Percentiles rank a stretch among this genome's conserved stretches.
These are phyloP conservation scores for Gnomoniopsis sp. DNA, from an alignment of 2,329 filamentous ascomycete species.

Conservation along the genomic window DNA sequence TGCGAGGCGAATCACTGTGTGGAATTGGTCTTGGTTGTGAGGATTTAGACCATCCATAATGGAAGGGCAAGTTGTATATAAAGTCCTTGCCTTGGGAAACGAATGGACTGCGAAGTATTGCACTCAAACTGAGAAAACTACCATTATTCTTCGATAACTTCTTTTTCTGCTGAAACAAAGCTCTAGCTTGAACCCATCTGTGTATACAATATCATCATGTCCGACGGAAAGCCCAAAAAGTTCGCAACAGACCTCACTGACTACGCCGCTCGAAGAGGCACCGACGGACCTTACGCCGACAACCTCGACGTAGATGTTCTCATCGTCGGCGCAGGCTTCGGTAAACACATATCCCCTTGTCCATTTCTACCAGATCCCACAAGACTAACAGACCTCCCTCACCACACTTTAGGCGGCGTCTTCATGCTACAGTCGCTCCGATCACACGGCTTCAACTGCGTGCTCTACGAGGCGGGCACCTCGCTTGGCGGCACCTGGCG, in stretches of 20 bases:
- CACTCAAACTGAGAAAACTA: no score
- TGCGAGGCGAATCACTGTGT: no score
- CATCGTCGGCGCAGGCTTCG: neutral
- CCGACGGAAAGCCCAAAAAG: neutral
- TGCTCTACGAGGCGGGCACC: constrained; percentile 28
- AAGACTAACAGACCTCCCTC: neutral
- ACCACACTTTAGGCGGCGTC: neutral
- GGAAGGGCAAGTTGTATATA: no score
- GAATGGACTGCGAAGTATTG: no score
- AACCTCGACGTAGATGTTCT: neutral
- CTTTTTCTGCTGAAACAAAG: neutral
- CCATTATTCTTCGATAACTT: no score
- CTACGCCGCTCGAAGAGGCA: neutral
- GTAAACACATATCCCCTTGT: neutral
- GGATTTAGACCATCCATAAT: no score
- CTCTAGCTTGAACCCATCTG: neutral
- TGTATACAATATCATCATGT: neutral
- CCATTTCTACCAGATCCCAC: no score
- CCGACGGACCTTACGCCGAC: neutral
- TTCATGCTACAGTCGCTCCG: neutral
- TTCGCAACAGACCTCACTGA: neutral
- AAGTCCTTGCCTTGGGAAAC: no score
- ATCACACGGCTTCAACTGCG: neutral
- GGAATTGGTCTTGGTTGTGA: no score
- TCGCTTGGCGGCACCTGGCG: constrained; percentile 41